Base-by-base conservation (phyloP, 805 yeast genomes). In the Citeromyces nyonsensis region DNA sequence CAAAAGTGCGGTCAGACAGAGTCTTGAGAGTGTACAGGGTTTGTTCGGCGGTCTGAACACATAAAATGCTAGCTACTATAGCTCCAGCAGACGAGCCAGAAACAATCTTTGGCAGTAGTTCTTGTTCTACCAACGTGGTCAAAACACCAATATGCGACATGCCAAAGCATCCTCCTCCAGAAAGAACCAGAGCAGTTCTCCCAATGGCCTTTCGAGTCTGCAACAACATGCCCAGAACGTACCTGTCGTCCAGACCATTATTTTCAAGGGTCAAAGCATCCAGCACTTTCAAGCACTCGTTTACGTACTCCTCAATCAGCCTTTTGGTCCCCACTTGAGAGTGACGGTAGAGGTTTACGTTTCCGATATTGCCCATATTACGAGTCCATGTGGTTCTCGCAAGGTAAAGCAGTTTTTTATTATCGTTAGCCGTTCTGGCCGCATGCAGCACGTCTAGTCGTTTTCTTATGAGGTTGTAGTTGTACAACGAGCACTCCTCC, bases 51-150 rank as follows among this genome's bases (percentile, higher is more conserved):
- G 77, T 69, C 46, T 79, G 83, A 11, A 81, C 76, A 46, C 95
- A 84, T 30, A 91, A 61, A 11, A 91, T 72, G 31, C 94, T 71
- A 12, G 97, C 96, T 30, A 91, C 76, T 33, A 91, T 86, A 2
- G 95, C 85, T 11, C 99, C 99, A 0, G 96, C 94, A 15, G 95
- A 83, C 10, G 94, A 80, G 1, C 99, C 98, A 31, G 94, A 80
- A 10, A 91, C 72, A 25, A 91, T 81, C 31, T 80, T 66, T 0
- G 99, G 99, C 15, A 88, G 57, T 14, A 85, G 57, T 34, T 78
- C 74, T 33, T 69, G 65, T 42, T 83, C 91, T 27, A 78, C 55
- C 22, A 91, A 61, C 2, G 91, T 80, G 4, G 83, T 73, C 30
- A 88, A 56, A 0, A 91, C 95, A 2, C 99, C 99, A 36, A 85